phyloP scores from a whole-genome alignment of 768 basidiomycete species.

The Hortiboletus campestris region DNA sequence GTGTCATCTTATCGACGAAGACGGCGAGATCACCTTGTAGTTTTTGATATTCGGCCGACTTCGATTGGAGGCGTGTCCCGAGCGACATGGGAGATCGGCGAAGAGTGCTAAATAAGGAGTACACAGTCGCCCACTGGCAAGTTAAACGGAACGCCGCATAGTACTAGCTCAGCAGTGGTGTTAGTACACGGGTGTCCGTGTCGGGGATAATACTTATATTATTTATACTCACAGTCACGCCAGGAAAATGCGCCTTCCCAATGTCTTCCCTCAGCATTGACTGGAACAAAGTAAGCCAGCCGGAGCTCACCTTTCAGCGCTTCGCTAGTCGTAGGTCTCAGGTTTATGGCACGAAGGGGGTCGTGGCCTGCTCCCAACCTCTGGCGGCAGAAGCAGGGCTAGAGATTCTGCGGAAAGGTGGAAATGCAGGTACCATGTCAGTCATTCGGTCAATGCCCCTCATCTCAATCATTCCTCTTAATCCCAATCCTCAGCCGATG shows the following conservation, averaged over 20 bases:
- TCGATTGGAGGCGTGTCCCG: slow-evolving; percentile 59
- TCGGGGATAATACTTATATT: not conserved
- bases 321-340: slow-evolving; percentile 86
- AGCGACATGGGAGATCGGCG: slow-evolving; percentile 46
- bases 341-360: slow-evolving; percentile 81
- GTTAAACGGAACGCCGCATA: too few species aligned
- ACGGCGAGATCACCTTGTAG: slow-evolving; percentile 71
- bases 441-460: not conserved
- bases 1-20: slow-evolving; percentile 77
- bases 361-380: slow-evolving; percentile 89
- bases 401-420: slow-evolving; percentile 88
- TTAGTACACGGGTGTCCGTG: slow-evolving; percentile 11
- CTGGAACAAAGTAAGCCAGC: slow-evolving; percentile 63
- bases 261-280: slow-evolving; percentile 41
- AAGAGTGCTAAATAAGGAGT: slow-evolving; percentile 2
- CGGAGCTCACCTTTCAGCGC: slow-evolving; percentile 61
- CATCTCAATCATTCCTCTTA: not conserved
- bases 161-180: not conserved
- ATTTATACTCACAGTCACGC: not conserved
- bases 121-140: too few species aligned
- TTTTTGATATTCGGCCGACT: slow-evolving; percentile 76
- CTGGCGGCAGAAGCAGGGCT: slow-evolving; percentile 88
- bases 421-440: slow-evolving; percentile 80
- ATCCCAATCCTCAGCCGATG: slow-evolving; percentile 59
- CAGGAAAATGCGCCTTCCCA: not conserved